phyloP scores from a whole-genome alignment of 2,329 filamentous ascomycete genomes.

The Onygenales sp. region DNA sequence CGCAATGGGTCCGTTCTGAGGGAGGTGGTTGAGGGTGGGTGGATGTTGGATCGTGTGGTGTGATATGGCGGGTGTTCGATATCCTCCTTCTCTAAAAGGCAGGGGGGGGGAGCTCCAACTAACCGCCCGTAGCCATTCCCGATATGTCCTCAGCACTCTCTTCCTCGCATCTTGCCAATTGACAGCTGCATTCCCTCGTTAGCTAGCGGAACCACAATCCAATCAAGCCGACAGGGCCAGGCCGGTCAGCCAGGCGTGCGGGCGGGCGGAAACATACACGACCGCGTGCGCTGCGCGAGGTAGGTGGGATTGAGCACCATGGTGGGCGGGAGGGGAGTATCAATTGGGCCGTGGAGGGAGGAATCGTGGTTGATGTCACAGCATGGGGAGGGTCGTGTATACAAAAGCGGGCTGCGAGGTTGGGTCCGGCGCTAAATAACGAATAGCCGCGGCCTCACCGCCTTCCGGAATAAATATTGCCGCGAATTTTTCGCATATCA shows the following conservation, averaged over 20 bases:
- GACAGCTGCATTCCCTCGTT: conserved; percentile 51
- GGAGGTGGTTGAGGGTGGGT: neutral
- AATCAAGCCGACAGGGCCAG: too few relatives aligned
- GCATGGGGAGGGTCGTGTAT: neutral
- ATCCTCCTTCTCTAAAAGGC: too few relatives aligned
- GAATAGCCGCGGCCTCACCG: neutral
- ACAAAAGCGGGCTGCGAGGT: neutral
- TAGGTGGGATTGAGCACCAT: conserved; percentile 92
- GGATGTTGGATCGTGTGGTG: neutral
- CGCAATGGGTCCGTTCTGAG: conserved; percentile 1
- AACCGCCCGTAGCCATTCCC: conserved; percentile 95
- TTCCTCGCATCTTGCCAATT: conserved; percentile 83
- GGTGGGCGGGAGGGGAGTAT: conserved; percentile 20
- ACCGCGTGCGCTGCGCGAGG: conserved; percentile 70
- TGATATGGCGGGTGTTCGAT: neutral
- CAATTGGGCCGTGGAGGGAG: neutral
- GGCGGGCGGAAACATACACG: conserved; percentile 51
- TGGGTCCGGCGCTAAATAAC: neutral
- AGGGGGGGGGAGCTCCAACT: conserved; percentile 32
- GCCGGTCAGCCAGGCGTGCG: neutral
- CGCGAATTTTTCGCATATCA: neutral
- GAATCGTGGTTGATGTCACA: neutral
- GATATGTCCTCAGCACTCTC: conserved; percentile 80
- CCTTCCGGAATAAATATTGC: neutral
- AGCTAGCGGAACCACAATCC: neutral